Base-by-base conservation (phyloP, 352 stramenopile species). In the Phytophthora aleatoria region DNA sequence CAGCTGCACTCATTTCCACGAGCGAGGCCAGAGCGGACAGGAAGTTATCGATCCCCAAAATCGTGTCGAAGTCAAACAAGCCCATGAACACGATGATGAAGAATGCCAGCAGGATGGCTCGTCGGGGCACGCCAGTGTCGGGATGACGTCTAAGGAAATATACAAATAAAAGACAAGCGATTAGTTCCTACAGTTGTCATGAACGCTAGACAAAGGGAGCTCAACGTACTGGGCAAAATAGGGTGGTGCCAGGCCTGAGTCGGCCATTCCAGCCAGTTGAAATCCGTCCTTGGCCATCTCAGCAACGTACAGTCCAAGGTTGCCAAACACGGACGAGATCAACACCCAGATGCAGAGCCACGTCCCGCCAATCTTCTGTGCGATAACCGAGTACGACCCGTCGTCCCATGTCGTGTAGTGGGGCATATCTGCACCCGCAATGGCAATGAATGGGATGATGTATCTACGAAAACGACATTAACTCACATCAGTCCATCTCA, bases 261-360 rank as follows among this genome's bases (percentile, higher is more conserved):
- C 81, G 3, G 86, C 83, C 86, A 95, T 95, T 7, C 86, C 86
- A 31, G 82, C 84, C 26, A 95, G 69, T 52, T 92, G 83, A 38
- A 91, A 95, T 12, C 77, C 82, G 61, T 95, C 83, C 59, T 95
- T 92, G 39, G 83, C 79, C 76, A 95, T 91, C 50, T 95, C 83
- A 35, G 86, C 86, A 13, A 91, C 79, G 66, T 94, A 94, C 15
- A 95, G 74, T 15, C 86, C 86, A 26, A 92, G 68, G 50, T 95
- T 95, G 0, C 85, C 85, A 49, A 92, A 84, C 27, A 95, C 74
- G 10, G 81, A 87, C 16, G 77, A 90, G 16, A 94, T 73, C 13
- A 96, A 47, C 26, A 96, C 67, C 85, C 85, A 93, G 3, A 90
- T 61, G 16, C 78, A 85, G n/a, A 94, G 78, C 79, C 81, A 89